These are phyloP conservation scores for Echeveria elegans DNA, from an alignment of 164 flowering plant species.

Conservation along the genomic window DNA sequence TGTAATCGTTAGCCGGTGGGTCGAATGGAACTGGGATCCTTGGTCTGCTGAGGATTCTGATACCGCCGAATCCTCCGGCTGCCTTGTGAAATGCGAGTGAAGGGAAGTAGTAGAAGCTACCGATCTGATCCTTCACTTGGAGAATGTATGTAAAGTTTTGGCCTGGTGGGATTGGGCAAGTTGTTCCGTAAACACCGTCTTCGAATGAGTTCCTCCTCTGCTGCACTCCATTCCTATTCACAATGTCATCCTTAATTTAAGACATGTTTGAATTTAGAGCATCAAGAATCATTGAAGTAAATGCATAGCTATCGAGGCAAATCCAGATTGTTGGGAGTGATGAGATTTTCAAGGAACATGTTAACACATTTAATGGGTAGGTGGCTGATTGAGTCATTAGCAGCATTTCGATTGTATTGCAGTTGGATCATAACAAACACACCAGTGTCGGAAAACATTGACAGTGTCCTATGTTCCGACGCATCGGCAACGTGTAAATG, in stretches of 20 bases:
- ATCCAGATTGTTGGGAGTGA: neutral
- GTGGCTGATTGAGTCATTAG: neutral
- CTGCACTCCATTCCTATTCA: slow-evolving; percentile 61
- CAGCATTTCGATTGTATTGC: neutral
- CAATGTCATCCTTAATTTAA: neutral
- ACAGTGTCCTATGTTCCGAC: neutral
- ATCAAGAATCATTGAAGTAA: neutral
- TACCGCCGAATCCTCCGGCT: slow-evolving; percentile 82
- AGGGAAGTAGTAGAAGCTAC: slow-evolving; percentile 84
- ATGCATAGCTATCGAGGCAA: neutral
- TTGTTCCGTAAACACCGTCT: slow-evolving; percentile 78
- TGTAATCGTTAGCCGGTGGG: slow-evolving; percentile 62
- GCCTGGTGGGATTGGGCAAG: slow-evolving; percentile 89
- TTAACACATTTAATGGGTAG: neutral
- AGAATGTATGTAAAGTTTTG: slow-evolving; percentile 72
- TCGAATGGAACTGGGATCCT: slow-evolving; percentile 71
- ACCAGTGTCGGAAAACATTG: neutral
- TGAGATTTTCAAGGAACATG: neutral
- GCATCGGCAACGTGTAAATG: neutral
- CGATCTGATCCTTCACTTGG: slow-evolving; percentile 87
- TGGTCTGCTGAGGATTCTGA: slow-evolving; percentile 72
- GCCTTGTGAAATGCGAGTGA: slow-evolving; percentile 85
- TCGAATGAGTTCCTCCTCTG: slow-evolving; percentile 74
- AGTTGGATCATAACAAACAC: neutral
- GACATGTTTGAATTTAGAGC: neutral